These are phyloP conservation scores for Micromonas commoda DNA, from an alignment of 139 green algal species.

Conservation along the genomic window DNA sequence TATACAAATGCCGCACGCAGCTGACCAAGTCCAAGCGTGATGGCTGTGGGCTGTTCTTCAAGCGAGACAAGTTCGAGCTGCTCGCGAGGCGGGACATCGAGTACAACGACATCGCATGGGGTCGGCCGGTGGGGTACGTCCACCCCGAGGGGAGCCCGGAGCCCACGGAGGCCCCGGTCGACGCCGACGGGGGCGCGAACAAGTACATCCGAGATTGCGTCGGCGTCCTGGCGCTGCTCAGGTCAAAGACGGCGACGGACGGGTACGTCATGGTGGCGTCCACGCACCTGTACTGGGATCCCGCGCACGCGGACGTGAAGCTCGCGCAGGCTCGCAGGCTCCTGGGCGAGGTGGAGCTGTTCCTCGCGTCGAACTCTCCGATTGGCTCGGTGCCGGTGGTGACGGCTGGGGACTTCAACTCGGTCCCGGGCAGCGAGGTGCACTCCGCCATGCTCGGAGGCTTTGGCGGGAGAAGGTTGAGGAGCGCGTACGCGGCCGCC, in stretches of 20 bases:
- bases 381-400: neutral
- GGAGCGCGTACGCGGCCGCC: no score
- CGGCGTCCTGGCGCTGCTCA: neutral
- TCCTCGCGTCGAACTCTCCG: neutral
- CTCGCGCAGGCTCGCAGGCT: neutral
- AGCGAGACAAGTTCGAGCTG: neutral
- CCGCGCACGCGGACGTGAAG: neutral
- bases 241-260: neutral
- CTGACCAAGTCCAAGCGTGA: conserved; percentile 9
- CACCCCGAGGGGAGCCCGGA: neutral
- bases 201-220: conserved; percentile 12
- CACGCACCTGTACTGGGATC: conserved; percentile 25
- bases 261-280: neutral
- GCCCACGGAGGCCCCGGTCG: neutral
- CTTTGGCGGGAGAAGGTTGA: neutral
- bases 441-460: neutral
- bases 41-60: neutral
- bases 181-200: neutral
- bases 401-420: conserved; percentile 12
- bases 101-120: conserved; percentile 6
- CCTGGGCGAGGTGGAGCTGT: neutral
- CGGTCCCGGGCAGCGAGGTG: neutral
- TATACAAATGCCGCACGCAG: neutral
- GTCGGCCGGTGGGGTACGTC: no score
- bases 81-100: neutral